phyloP scores from a whole-genome alignment of 108 stramenopile species.

The Schizochytrium sp. region DNA sequence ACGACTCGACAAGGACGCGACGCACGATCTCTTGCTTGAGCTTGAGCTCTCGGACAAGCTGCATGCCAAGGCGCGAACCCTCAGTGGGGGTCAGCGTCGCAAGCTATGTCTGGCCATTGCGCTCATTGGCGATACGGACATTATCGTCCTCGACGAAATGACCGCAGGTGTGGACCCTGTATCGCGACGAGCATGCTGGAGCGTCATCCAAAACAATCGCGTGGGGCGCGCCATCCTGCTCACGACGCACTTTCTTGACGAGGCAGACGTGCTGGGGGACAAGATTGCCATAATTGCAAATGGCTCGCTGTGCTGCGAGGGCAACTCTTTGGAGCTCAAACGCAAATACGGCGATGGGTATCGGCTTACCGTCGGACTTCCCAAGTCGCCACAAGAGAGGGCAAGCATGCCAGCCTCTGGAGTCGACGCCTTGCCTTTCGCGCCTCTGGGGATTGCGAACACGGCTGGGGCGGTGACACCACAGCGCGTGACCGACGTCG shows the following conservation, averaged over 20 bases:
- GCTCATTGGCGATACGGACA: conserved; percentile 63
- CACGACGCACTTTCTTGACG: conserved; percentile 63
- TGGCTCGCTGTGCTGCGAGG: conserved; percentile 48
- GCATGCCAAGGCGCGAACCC: conserved; percentile 14
- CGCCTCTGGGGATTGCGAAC: too few relatives aligned
- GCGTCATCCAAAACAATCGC: conserved; percentile 64
- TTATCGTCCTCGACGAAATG: conserved; percentile 77
- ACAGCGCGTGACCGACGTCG: not conserved
- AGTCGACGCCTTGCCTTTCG: not conserved
- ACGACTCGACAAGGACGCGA: not conserved
- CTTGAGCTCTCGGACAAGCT: conserved; percentile 54
- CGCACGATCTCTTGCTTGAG: not conserved
- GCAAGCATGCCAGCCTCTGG: not conserved
- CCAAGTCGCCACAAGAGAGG: not conserved
- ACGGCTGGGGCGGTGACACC: too few relatives aligned
- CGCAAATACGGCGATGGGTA: conserved; percentile 60
- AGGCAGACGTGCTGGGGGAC: conserved; percentile 59
- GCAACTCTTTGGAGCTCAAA: conserved; percentile 63
- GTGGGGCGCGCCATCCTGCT: conserved; percentile 52
- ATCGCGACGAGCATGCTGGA: conserved; percentile 65
- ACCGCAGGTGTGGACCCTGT: conserved; percentile 54
- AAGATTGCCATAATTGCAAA: conserved; percentile 60
- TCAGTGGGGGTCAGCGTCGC: conserved; percentile 81
- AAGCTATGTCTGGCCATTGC: conserved; percentile 77
- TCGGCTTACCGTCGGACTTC: not conserved